Evolutionary conservation across 306 rosid species (phyloP), one percentile per base, ranked within the genome.

Genomic region (Vachellia collinsii): DNA sequence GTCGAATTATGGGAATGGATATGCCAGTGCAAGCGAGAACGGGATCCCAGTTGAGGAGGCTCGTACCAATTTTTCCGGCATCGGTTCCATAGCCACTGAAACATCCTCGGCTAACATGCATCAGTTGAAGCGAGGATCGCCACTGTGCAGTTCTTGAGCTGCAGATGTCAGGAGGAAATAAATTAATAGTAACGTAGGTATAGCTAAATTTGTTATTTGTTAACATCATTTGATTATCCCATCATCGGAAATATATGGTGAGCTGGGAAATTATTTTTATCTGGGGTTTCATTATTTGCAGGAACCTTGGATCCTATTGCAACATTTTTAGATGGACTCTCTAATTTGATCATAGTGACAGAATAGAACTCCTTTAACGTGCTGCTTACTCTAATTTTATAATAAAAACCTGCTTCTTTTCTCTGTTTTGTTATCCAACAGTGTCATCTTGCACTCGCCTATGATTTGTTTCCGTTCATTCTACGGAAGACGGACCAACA

Each of bases 211-310:
- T 67, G 41, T 78, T 36, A 58, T 54, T 77, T 61, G 63, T 82
- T 88, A 80, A 87, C 84, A 84, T 83, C 76, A 82, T 86, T 87
- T 65, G 74, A 87, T 87, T 81, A 84, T 78, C 93, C 99, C 93
- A 83, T 86, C 97, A 87, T 88, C 90, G 8, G 20, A 84, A 86
- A 79, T 79, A 81, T 81, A 77, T 83, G 91, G 88, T 83, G 93
- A 86, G 85, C 78, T 85, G 97, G 93, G 94, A 86, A 87, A 79
- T 74, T 80, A 68, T 68, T 82, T 59, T 89, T 88, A 76, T 86
- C 92, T 81, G 92, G 87, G 97, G 85, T 90, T 92, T 88, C 92
- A 70, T 73, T 85, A 93, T 90, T 93, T 93, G 88, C 79, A 79
- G 86, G 86, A 85, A 87, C 85, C 93, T 87, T 92, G 79, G 94